Evolutionary conservation across 2,329 filamentous ascomycete species (phyloP).

Genomic region (Cercospora zeae-maydis): DNA sequence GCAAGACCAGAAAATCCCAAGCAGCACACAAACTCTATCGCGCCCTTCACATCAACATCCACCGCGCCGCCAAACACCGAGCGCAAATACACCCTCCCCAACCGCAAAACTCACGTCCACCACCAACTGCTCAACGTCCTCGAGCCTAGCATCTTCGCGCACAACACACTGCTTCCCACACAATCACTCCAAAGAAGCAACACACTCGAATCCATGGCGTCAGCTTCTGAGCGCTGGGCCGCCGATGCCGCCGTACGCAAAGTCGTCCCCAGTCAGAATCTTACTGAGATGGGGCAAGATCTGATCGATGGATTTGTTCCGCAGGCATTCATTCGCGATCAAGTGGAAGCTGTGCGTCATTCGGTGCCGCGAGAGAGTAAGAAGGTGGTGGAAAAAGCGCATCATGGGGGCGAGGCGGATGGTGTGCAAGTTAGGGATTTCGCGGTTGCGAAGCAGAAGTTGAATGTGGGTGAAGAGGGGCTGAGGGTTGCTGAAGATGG

Average conservation of each 20-base stretch:
- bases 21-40: not conserved
- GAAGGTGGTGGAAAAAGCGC: not conserved
- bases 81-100: not conserved
- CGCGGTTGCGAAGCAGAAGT: not conserved
- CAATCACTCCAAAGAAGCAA: not conserved
- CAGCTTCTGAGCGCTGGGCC: constrained; percentile 1
- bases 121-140: constrained; percentile 1
- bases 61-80: not conserved
- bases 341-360: not conserved
- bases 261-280: not conserved
- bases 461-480: not conserved
- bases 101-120: not conserved
- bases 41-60: not conserved
- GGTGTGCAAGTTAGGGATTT: not conserved
- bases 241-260: not conserved
- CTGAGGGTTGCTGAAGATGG: not conserved
- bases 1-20: not conserved
- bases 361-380: not conserved
- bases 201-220: not conserved
- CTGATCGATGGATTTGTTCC: not conserved
- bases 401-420: not conserved
- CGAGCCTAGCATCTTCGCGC: constrained; percentile 4
- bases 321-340: constrained; percentile 2
- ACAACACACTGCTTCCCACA: constrained; percentile 3
- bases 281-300: not conserved